These are phyloP conservation scores for Exsudoporus floridanus DNA, from an alignment of 1,284 basidiomycete genomes.

Conservation along the genomic window DNA sequence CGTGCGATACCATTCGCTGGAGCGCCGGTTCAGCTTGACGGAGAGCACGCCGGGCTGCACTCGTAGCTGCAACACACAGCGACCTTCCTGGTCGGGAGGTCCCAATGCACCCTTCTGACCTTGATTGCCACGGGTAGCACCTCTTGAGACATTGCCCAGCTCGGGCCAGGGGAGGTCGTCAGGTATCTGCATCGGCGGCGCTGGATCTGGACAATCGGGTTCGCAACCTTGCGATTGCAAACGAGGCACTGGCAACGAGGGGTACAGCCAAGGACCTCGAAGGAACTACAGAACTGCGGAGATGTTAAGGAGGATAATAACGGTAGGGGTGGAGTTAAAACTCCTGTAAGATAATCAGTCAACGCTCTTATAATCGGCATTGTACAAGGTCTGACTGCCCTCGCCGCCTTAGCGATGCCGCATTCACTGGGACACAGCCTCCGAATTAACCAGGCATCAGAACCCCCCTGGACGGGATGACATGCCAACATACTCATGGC, in stretches of 20 bases:
- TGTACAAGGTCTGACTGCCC: constrained; percentile 25
- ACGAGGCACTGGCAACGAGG: constrained; percentile 8
- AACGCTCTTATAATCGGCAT: constrained; percentile 38
- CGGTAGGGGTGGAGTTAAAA: constrained; percentile 39
- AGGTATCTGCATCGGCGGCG: constrained; percentile 52
- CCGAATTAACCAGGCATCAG: constrained; percentile 29
- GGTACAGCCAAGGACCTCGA: constrained; percentile 16
- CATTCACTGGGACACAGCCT: constrained; percentile 36
- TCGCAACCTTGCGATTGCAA: constrained; percentile 1
- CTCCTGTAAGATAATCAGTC: constrained; percentile 37
- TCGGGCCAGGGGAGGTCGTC: constrained; percentile 84
- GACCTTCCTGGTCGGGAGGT: constrained; percentile 65
- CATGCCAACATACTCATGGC: constrained; percentile 38
- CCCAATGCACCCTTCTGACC: constrained; percentile 75
- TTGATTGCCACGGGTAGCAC: constrained; percentile 80
- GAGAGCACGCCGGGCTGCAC: constrained; percentile 78
- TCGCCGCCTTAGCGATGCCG: constrained; percentile 37
- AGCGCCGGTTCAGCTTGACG: constrained; percentile 66
- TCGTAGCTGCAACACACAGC: constrained; percentile 67
- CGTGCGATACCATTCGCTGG: constrained; percentile 76
- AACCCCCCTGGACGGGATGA: constrained; percentile 32
- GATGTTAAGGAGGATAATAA: constrained; percentile 27
- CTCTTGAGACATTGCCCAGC: constrained; percentile 76
- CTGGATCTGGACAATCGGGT: constrained; percentile 20
- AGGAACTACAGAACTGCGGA: constrained; percentile 18